Percentiles rank a stretch among this genome's conserved stretches.
Conservation (phyloP, 192 early-diverging fungal species). For the Coemansia sp. region DNA sequence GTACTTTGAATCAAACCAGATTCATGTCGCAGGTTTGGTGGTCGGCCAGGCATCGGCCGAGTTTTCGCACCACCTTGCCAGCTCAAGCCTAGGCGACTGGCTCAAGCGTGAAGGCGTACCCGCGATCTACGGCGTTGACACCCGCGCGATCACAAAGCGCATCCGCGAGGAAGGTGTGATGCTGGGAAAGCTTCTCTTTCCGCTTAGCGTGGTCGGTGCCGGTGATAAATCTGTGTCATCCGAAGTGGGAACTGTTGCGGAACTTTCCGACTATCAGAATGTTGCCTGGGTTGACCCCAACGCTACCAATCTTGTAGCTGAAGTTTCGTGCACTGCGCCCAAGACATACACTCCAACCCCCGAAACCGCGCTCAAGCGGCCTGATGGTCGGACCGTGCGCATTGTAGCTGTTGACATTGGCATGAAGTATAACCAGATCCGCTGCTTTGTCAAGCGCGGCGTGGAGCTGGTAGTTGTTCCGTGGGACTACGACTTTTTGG, state of each 20-base stretch:
- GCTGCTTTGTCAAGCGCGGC: slow-evolving; percentile 94
- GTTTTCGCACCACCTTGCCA: slow-evolving; percentile 90
- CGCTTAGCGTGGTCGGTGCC: slow-evolving; percentile 58
- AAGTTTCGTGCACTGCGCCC: slow-evolving; percentile 86
- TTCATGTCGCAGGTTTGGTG: slow-evolving; percentile 90
- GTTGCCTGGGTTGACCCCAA: slow-evolving; percentile 94
- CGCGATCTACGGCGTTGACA: slow-evolving; percentile 93
- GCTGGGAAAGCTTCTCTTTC: slow-evolving; percentile 90
- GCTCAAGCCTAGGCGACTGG: slow-evolving; percentile 82
- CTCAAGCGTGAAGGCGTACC: slow-evolving; percentile 90
- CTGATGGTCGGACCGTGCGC: slow-evolving; percentile 68
- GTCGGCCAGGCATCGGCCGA: slow-evolving; percentile 90
- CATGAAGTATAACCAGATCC: slow-evolving; percentile 99
- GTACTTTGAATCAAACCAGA: slow-evolving; percentile 93
- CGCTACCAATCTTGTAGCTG: slow-evolving; percentile 85
- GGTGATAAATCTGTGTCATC: slow-evolving; percentile 14
- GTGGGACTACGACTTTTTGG: slow-evolving; percentile 92
- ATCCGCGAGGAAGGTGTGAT: slow-evolving; percentile 88
- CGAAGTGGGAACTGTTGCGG: slow-evolving; percentile 42
- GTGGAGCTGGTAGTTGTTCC: slow-evolving; percentile 93
- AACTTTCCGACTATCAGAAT: slow-evolving; percentile 73
- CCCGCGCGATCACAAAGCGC: slow-evolving; percentile 94
- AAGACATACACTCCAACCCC: slow-evolving; percentile 73
- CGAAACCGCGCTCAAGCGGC: slow-evolving; percentile 46
- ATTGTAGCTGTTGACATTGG: slow-evolving; percentile 95